Conservation (phyloP, 2,329 filamentous ascomycete genomes). For the Trichoderma sp. region DNA sequence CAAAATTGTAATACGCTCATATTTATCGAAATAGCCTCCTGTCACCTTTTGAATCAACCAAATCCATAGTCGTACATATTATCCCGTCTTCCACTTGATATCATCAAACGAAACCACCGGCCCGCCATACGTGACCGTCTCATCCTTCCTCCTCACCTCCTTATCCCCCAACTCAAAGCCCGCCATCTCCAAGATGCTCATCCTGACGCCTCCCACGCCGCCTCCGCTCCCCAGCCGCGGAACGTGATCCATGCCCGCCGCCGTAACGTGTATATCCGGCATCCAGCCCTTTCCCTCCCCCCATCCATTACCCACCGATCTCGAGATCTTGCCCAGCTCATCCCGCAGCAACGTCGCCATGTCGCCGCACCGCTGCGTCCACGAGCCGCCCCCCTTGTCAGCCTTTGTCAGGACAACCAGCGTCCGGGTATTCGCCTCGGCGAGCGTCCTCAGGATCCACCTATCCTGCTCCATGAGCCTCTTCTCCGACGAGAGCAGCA, state of each 20-base stretch:
- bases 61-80: conserved; percentile 1
- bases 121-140: conserved; percentile 43
- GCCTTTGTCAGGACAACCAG: conserved; percentile 59
- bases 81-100: conserved; percentile 41
- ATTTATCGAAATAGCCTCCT: neutral
- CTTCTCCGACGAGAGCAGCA: conserved; percentile 58
- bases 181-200: conserved; percentile 47
- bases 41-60: neutral
- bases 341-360: conserved; percentile 37
- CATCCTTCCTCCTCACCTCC: conserved; percentile 41
- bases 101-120: conserved; percentile 46
- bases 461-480: conserved; percentile 53
- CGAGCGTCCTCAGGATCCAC: conserved; percentile 51
- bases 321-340: conserved; percentile 36
- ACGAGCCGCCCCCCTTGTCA: conserved; percentile 49
- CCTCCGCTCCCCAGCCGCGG: conserved; percentile 41
- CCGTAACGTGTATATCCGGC: conserved; percentile 42
- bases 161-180: conserved; percentile 40
- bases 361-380: conserved; percentile 36
- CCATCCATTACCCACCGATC: conserved; percentile 36
- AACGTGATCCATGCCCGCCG: conserved; percentile 42
- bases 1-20: conserved; percentile 14
- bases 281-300: conserved; percentile 37
- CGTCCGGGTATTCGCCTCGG: conserved; percentile 49
- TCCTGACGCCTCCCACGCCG: conserved; percentile 46